Evolutionary conservation across 108 stramenopile species (phyloP), one percentile per base, ranked within the genome.

Genomic region (Pseudonitzschia multiseries): DNA sequence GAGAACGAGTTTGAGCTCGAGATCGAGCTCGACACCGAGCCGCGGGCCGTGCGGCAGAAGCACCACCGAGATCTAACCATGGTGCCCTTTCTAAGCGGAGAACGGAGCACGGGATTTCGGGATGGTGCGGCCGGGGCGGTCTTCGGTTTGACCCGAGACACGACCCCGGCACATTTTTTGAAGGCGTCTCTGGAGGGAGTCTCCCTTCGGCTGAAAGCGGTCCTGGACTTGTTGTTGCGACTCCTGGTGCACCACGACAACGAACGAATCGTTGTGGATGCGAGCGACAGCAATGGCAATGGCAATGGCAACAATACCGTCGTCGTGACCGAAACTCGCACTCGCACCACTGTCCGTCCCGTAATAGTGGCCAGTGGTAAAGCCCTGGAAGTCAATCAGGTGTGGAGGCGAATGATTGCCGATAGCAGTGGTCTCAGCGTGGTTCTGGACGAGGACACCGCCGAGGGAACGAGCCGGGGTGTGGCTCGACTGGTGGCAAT

Each of bases 381-480:
- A 56, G 90, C 90, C 13, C 48, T 94, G 66, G 93, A 94, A 72
- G 67, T 68, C 27, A 94, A 92, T 77, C 52, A 77, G 12, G 68
- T 85, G 3, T 94, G 93, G 93, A 68, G 93, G 29, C 87, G 87
- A 76, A 89, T 91, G 90, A 48, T 94, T 46, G 80, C 89, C 33
- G 89, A 94, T 81, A 76, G 85, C 64, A 77, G 76, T 57, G 85
- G 80, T 20, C 60, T 84, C 51, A 36, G 61, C 41, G 84, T 93
- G 17, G 67, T 88, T 4, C 68, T 93, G 9, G 92, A 91, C 64
- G 66, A 52, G 32, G 88, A 85, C n/a, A 78, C 84, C 12, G 50
- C 57, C 9, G 92, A 93, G 61, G 90, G 85, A 22, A 93, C 88
- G 3, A 87, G 86, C 53, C 83, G 92, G 22, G 92, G 92, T 22